Evolutionary conservation across 2,329 filamentous ascomycete species (phyloP), one percentile per base, ranked within the genome.

Genomic region (Beauveria asiatica): DNA sequence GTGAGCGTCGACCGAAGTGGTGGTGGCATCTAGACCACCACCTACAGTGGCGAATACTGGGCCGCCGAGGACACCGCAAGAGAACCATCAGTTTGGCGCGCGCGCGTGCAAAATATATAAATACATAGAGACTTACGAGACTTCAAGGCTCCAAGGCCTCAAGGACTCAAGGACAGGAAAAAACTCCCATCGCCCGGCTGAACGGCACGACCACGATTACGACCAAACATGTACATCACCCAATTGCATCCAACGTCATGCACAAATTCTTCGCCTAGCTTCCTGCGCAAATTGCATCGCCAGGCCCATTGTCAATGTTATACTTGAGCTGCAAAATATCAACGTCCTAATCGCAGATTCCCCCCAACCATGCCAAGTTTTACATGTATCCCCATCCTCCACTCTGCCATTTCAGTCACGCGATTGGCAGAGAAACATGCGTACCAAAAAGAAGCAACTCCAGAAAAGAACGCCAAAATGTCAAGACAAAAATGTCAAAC

Each of bases 1-100:
- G 79, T 82, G 59, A 77, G 73, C 60, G 79, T 82, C 60, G 79
- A 82, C 59, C 75, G 80, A 25, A 82, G 79, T 65, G 80, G 80
- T 3, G 77, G 76, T 1, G 76, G 76, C 0, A 69, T 78, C 45
- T 79, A 62, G 8, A 37, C 46, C 46, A 16, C 7, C n/a, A 37
- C 16, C 11, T 13, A 37, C 3, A 1, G 9, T 33, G 17, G 48
- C 48, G 48, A 37, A 37, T 9, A 21, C 48, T 17, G 9, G 16
- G 11, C 33, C 33, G 10, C 5, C 11, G 5, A 37, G 13, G 33
- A 37, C 11, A 37, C 5, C 33, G 33, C 33, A 37, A 37, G 33
- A 13, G 13, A 16, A 37, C 16, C 11, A 37, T 37, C 33, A 37
- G 5, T 37, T 37, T 5, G 5, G 5, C 33, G n/a, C 46, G 50